Conservation (phyloP, 805 yeast genomes). For the Yarrowia porcina region DNA sequence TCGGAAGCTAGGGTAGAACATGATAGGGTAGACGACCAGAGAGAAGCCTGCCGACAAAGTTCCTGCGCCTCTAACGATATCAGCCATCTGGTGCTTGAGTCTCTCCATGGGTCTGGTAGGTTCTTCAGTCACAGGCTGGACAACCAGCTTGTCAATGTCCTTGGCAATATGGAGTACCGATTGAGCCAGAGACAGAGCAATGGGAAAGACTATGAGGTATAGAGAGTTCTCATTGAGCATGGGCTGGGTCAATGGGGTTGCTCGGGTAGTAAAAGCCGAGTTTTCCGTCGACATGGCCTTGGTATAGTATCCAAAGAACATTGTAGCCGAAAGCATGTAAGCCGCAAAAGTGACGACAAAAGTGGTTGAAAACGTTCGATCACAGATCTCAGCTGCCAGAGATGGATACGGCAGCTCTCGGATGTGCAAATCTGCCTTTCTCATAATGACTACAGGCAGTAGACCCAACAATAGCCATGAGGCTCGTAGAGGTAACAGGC, state of each 20-base stretch:
- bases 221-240: constrained; percentile 22
- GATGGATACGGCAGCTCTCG: constrained; percentile 26
- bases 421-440: constrained; percentile 28
- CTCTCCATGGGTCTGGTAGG: constrained; percentile 9
- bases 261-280: not conserved
- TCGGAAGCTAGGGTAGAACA: constrained; percentile 29
- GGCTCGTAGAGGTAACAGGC: constrained; percentile 11
- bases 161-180: not conserved
- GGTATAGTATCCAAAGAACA: constrained; percentile 15
- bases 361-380: constrained; percentile 20
- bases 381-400: not conserved
- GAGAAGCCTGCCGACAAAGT: constrained; percentile 9
- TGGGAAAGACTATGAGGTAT: constrained; percentile 14
- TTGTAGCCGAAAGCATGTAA: not conserved
- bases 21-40: constrained; percentile 26
- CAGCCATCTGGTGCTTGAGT: not conserved
- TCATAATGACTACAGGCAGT: constrained; percentile 26
- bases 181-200: constrained; percentile 5
- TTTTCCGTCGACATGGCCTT: constrained; percentile 13
- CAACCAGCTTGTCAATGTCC: constrained; percentile 20
- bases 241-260: not conserved
- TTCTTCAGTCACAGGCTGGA: not conserved
- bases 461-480: constrained; percentile 15
- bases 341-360: not conserved
- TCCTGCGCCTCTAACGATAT: not conserved